Evolutionary conservation across 495 filamentous ascomycete genomes (phyloP), one percentile per base, ranked within the genome.

Genomic region (Penicillium samsonianum): DNA sequence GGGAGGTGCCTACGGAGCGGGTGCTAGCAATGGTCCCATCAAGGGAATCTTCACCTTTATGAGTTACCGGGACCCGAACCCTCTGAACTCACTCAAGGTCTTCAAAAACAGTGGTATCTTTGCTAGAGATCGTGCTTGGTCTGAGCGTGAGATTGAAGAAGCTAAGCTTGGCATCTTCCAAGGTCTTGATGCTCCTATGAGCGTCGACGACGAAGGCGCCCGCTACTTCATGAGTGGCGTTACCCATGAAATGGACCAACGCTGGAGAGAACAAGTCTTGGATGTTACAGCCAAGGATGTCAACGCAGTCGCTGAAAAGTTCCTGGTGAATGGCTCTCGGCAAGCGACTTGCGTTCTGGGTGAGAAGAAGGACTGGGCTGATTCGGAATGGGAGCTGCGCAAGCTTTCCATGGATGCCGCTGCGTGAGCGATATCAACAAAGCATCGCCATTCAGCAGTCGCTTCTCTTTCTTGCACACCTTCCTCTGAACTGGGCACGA

Each of bases 61-160:
- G 75, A 93, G 89, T 57, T 98, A 98, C 76, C 87, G 94, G 16
- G 94, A 98, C 72, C 94, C 95, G n/a, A 96, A 97, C 68, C 92
- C 95, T 9, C 76, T 85, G 55, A 97, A 96, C 70, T 90, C 90
- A 0, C 73, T 98, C 58, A 87, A 84, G 53, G 87, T 97, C 45
- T 96, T 98, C 84, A 75, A 80, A 20, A 87, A 87, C 60, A 89
- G 90, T 9, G 95, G 94, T 16, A 75, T 83, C 46, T 97, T 89
- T 81, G 95, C 95, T 7, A 75, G 87, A 48, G 88, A 95, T 61
- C 88, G 88, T 59, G 70, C 86, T 51, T 98, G 94, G 94, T 87
- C 87, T 0, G 87, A 87, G 22, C 86, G 85, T 19, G 93, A 98
- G 65, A 79, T 98, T 14, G 92, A 97, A 70, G 95, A 98, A 67